These are phyloP conservation scores for Termitomyces sp. DNA, from an alignment of 768 basidiomycete genomes.

Conservation along the genomic window DNA sequence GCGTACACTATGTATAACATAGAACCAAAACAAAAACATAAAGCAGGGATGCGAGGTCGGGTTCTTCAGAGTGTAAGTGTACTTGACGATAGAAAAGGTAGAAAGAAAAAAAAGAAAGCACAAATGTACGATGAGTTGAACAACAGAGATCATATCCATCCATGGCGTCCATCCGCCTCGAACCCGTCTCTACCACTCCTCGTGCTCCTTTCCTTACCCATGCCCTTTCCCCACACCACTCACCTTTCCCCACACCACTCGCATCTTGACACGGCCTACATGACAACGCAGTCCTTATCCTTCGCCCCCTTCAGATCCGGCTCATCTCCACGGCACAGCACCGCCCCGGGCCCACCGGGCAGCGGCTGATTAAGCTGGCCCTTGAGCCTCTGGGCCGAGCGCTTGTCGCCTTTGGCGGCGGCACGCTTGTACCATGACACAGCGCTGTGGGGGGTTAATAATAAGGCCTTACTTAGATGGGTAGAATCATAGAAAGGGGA, in stretches of 20 bases:
- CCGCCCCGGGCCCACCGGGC: slow-evolving; percentile 56
- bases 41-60: not conserved
- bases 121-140: not conserved
- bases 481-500: not conserved
- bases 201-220: no score
- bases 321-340: slow-evolving; percentile 51
- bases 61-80: not conserved
- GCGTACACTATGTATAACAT: not conserved
- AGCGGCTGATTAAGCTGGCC: slow-evolving; percentile 49
- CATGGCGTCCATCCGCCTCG: not conserved
- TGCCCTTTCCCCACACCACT: not conserved
- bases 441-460: slow-evolving; percentile 37
- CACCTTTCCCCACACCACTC: not conserved
- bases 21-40: no score
- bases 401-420: slow-evolving; percentile 89
- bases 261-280: slow-evolving; percentile 37
- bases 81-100: not conserved
- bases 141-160: not conserved
- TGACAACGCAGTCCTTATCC: slow-evolving; percentile 83
- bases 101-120: not conserved
- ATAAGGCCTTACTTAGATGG: no score
- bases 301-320: slow-evolving; percentile 41
- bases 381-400: slow-evolving; percentile 80
- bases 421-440: slow-evolving; percentile 83
- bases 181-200: not conserved